Base-by-base conservation (phyloP, 148 eudicot genomes). In the Heliosperma pusillum region DNA sequence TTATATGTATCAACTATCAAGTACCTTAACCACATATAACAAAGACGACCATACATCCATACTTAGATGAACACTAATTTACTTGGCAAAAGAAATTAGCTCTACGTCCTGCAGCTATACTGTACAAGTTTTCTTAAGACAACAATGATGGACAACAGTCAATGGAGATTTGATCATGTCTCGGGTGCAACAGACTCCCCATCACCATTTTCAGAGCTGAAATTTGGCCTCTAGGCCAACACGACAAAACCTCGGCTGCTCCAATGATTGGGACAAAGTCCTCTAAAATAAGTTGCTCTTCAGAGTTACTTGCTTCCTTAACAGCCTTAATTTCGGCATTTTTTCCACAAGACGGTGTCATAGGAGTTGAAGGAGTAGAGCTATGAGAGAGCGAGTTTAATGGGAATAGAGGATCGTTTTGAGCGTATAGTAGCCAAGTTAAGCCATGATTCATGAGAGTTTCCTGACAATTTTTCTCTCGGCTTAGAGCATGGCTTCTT, bases 151-250 rank as follows among this genome's bases (percentile, higher is more conserved):
- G 45, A 42, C 45, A 5, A n/a, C n/a, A n/a, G 45, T 42, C 45
- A 42, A 42, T 42, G 45, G 45, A 61, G 24, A 25, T 27, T 11
- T 61, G 21, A 61, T 77, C 63, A 71, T 62, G 70, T 19, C 9
- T 30, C 70, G 56, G 53, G 80, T 25, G 0, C 1, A 44, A 27
- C 25, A 57, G 60, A 13, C 73, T 82, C 83, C 91, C 87, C 86
- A 4, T 71, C 42, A 30, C 84, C 88, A 74, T 81, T 77, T 27
- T 25, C 76, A 64, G 88, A 79, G 75, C 80, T 83, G 77, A 86
- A 79, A 45, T 30, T 36, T 21, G 64, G 22, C 42, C 36, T 56
- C 73, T 55, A 21, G 66, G 16, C 16, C 59, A 36, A 66, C 17
- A 2, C 6, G 55, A 7, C 67, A 67, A 60, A 15, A 24, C 29